These are phyloP conservation scores for Pythium diclinum DNA, from an alignment of 352 stramenopile genomes.

Conservation along the genomic window DNA sequence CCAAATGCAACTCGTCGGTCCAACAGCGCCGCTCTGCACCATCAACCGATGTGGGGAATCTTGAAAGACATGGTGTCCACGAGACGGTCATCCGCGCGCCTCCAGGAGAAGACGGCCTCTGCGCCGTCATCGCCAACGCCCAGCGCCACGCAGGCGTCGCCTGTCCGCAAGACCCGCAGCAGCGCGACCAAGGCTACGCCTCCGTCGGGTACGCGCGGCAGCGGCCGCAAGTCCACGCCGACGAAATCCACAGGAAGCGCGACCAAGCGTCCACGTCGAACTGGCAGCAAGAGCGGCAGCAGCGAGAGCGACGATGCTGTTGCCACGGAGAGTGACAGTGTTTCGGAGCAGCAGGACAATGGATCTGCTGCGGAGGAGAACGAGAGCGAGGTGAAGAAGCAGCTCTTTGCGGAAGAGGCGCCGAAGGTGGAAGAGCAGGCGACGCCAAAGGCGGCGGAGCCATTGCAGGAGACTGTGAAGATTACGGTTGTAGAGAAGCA, in stretches of 20 bases:
- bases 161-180: slow-evolving; percentile 5
- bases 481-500: neutral
- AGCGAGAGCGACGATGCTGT: slow-evolving; percentile 10
- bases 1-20: slow-evolving; percentile 11
- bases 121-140: slow-evolving; percentile 22
- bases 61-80: slow-evolving; percentile 59
- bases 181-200: slow-evolving; percentile 23
- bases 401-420: slow-evolving; percentile 23
- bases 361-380: neutral
- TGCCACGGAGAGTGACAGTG: slow-evolving; percentile 22
- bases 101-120: slow-evolving; percentile 47
- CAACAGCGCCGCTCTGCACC: neutral
- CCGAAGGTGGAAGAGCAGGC: slow-evolving; percentile 5
- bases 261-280: slow-evolving; percentile 14
- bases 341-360: slow-evolving; percentile 13
- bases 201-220: slow-evolving; percentile 9
- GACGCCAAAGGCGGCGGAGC: neutral
- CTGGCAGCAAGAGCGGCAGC: slow-evolving; percentile 6
- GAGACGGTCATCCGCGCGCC: slow-evolving; percentile 50
- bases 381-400: slow-evolving; percentile 16
- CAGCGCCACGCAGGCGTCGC: slow-evolving; percentile 6
- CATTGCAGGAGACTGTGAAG: neutral
- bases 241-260: slow-evolving; percentile 17
- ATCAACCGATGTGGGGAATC: slow-evolving; percentile 31
- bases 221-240: slow-evolving; percentile 7